Evolutionary conservation across 352 stramenopile genomes (phyloP).

Genomic region (Pythium sukuiense): DNA sequence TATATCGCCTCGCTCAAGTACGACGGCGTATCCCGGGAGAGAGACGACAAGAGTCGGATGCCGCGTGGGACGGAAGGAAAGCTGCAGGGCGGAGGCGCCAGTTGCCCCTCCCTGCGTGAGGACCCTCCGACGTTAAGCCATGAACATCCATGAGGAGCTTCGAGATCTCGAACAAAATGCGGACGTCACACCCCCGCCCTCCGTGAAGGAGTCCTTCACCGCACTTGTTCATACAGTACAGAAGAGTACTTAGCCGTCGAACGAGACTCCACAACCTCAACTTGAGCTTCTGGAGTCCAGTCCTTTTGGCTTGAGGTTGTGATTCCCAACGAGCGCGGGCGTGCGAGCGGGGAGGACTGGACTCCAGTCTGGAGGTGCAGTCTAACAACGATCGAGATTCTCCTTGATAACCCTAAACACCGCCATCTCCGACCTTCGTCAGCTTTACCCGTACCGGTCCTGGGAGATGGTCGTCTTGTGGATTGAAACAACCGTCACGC

Average conservation of each 20-base stretch:
- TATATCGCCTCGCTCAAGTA: background rate
- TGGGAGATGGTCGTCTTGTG: slow-evolving; percentile 18
- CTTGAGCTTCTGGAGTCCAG: background rate
- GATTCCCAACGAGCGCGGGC: background rate
- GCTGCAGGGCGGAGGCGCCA: too few relatives aligned
- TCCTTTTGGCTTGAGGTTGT: background rate
- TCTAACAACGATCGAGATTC: slow-evolving; percentile 5
- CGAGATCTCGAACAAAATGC: too few relatives aligned
- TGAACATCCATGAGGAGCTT: too few relatives aligned
- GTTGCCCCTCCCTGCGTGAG: too few relatives aligned
- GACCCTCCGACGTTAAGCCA: too few relatives aligned
- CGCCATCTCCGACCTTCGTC: slow-evolving; percentile 27
- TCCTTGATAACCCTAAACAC: slow-evolving; percentile 8
- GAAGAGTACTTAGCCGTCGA: too few relatives aligned
- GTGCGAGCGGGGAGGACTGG: background rate
- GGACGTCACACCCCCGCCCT: too few relatives aligned
- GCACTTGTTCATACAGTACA: too few relatives aligned
- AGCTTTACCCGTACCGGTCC: slow-evolving; percentile 3
- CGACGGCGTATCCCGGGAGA: background rate
- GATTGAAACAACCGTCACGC: slow-evolving; percentile 26
- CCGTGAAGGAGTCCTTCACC: too few relatives aligned
- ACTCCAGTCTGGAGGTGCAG: background rate
- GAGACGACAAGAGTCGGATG: slow-evolving; percentile 8
- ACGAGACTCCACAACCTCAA: too few relatives aligned
- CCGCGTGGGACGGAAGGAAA: background rate